Percentiles rank a stretch among this genome's conserved stretches.
phyloP scores from a whole-genome alignment of 768 basidiomycete species.

The Tulasnella sp. region DNA sequence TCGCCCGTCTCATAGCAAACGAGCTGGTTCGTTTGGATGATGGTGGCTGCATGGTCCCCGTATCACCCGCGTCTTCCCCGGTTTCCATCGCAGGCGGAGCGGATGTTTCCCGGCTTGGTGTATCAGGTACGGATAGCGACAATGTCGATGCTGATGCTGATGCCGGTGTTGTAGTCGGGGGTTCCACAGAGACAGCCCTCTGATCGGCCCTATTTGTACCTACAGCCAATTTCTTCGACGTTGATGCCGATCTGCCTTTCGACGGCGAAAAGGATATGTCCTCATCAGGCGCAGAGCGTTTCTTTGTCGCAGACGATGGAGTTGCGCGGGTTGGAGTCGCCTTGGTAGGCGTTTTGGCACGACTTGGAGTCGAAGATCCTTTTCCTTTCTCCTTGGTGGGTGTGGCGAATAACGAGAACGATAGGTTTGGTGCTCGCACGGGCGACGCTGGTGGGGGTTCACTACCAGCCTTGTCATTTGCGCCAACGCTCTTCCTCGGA shows the following conservation, averaged over 20 bases:
- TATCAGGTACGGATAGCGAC: too few species aligned
- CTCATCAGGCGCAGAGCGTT: conserved; percentile 1
- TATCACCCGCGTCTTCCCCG: too few species aligned
- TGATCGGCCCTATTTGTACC: background rate
- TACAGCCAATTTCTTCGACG: background rate
- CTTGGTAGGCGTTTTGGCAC: background rate
- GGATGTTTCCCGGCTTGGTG: too few species aligned
- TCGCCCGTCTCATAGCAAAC: background rate
- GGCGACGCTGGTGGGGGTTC: background rate
- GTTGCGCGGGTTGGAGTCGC: background rate
- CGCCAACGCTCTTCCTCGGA: too few species aligned
- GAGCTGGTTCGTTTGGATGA: background rate
- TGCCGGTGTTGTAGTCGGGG: too few species aligned
- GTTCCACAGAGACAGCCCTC: background rate
- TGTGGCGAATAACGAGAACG: background rate
- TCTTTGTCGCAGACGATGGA: background rate
- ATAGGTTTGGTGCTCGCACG: background rate
- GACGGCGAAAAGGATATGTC: background rate
- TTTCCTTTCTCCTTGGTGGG: background rate
- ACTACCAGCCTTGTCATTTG: too few species aligned
- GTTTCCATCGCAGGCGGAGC: too few species aligned
- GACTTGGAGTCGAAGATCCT: background rate
- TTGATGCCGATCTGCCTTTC: background rate
- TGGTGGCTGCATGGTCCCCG: too few species aligned
- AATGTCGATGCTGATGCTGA: too few species aligned